These are phyloP conservation scores for Globisporangium solare DNA, from an alignment of 352 stramenopile species.

Conservation along the genomic window DNA sequence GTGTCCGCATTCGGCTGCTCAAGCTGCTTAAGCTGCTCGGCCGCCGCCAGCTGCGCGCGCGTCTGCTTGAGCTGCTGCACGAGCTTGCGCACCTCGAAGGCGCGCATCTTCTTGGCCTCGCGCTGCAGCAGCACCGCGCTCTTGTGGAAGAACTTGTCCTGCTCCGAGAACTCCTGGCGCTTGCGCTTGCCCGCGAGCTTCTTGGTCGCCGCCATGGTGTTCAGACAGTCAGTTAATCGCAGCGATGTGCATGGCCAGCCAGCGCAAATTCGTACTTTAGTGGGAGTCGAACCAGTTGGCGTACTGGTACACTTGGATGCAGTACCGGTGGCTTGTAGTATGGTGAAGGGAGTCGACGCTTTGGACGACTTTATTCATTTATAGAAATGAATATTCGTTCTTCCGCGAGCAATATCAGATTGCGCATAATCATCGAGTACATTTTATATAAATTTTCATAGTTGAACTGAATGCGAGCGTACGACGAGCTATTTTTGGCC, in stretches of 20 bases:
- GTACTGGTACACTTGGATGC: too few species aligned
- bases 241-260: background rate
- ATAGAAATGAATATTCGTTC: too few species aligned
- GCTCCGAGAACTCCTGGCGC: constrained; percentile 43
- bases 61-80: constrained; percentile 67
- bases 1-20: constrained; percentile 1
- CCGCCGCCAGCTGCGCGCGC: constrained; percentile 2
- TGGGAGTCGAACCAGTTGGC: too few species aligned
- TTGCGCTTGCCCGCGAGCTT: constrained; percentile 44
- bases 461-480: too few species aligned
- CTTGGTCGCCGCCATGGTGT: background rate
- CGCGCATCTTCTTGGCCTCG: constrained; percentile 69
- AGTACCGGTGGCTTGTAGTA: too few species aligned
- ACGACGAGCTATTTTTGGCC: too few species aligned
- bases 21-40: background rate
- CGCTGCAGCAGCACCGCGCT: constrained; percentile 61
- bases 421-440: too few species aligned
- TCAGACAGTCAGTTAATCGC: too few species aligned
- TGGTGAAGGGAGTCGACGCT: too few species aligned
- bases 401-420: too few species aligned
- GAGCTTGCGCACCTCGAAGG: constrained; percentile 57
- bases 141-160: constrained; percentile 73
- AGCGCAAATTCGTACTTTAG: background rate
- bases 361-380: too few species aligned
- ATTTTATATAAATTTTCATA: too few species aligned